Evolutionary conservation across 306 rosid species (phyloP).

Genomic region (Ceratonia siliqua): DNA sequence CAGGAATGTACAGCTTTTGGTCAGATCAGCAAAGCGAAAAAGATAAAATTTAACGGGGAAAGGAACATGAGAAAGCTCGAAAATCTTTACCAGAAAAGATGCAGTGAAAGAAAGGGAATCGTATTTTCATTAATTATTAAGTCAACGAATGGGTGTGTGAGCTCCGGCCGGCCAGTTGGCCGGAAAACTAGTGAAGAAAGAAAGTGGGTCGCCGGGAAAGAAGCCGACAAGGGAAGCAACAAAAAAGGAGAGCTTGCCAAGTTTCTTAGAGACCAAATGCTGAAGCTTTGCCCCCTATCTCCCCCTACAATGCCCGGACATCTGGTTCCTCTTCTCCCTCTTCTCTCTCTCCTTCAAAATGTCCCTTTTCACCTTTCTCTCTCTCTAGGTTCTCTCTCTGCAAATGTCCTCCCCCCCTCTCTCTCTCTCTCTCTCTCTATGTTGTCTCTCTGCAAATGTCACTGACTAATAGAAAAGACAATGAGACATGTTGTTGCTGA

Average conservation of each 20-base stretch:
- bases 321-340: constrained; percentile 3
- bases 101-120: constrained; percentile 2
- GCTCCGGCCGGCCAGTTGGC: constrained; percentile 22
- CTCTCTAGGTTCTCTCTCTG: not conserved
- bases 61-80: not conserved
- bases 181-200: constrained; percentile 11
- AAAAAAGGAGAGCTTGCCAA: constrained; percentile 30
- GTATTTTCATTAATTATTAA: not conserved
- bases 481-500: constrained; percentile 36
- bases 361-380: not conserved
- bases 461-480: constrained; percentile 32
- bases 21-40: constrained; percentile 39
- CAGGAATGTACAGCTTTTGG: constrained; percentile 14
- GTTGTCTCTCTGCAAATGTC: constrained; percentile 31
- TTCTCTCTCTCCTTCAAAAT: constrained; percentile 12
- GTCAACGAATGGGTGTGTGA: not conserved
- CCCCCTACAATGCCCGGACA: constrained; percentile 20
- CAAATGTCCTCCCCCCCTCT: constrained; percentile 10
- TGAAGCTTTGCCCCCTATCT: constrained; percentile 28
- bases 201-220: not conserved
- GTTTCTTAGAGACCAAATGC: constrained; percentile 47
- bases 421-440: not conserved
- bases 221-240: constrained; percentile 18
- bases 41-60: not conserved
- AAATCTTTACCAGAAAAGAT: not conserved